Evolutionary conservation across 1,139 yeast species (phyloP).

Genomic region (Magnusiomyces suaveolens): DNA sequence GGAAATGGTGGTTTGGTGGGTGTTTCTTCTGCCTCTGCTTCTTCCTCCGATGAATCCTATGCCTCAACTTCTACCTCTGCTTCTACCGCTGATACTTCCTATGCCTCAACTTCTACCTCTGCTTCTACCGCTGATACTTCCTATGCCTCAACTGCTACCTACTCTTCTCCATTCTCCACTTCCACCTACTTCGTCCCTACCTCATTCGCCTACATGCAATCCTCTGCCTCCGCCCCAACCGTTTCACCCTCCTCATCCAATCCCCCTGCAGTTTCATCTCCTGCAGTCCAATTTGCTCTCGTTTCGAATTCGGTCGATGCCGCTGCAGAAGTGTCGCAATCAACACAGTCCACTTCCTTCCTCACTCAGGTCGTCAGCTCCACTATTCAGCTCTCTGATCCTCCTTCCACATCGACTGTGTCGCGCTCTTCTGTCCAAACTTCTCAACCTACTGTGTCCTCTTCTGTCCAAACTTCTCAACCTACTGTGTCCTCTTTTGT

Average conservation of each 20-base stretch:
- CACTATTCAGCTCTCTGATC: neutral
- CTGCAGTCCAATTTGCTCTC: too few species aligned
- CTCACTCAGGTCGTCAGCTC: neutral
- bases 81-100: neutral
- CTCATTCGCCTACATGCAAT: too few species aligned
- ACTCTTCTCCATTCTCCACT: slow-evolving; percentile 3
- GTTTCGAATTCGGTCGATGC: too few species aligned
- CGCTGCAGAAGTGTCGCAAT: too few species aligned
- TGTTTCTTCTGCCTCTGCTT: slow-evolving; percentile 12
- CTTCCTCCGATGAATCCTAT: slow-evolving; percentile 2
- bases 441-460: neutral
- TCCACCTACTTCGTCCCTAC: slow-evolving; percentile 2
- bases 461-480: slow-evolving; percentile 1
- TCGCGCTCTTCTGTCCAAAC: neutral
- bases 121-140: neutral
- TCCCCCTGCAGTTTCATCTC: too few species aligned
- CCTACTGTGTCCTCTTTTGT: neutral
- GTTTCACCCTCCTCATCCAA: too few species aligned
- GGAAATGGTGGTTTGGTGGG: neutral
- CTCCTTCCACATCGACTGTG: neutral
- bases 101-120: neutral
- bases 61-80: neutral
- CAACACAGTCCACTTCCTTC: neutral
- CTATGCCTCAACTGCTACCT: neutral
- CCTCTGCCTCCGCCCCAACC: too few species aligned